Evolutionary conservation across 2,329 filamentous ascomycete genomes (phyloP), one percentile per base, ranked within the genome.

Genomic region (Claviceps pusilla): DNA sequence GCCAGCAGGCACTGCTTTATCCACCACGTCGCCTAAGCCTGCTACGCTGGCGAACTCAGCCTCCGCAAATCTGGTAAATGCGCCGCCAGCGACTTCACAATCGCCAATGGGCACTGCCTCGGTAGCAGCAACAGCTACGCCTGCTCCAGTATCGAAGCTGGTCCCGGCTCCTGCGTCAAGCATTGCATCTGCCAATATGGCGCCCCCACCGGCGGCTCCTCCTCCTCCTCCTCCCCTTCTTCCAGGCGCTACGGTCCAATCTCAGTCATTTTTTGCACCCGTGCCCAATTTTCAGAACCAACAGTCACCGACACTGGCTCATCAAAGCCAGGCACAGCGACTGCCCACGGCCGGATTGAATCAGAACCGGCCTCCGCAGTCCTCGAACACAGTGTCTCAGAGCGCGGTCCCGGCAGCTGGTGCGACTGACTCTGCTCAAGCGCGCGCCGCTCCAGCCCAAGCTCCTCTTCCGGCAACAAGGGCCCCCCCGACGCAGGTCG

Each of bases 391-490:
- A 24, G 56, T 41, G 41, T 37, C 56, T n/a, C 54, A 53, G 10
- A 41, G 54, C 29, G 52, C 57, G 37, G 46, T 39, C 11, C 52
- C 24, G 28, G 29, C 52, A 43, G 47, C 37, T 12, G 29, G 9
- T 37, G 50, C 58, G 19, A 54, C 47, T 33, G 50, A 49, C 41
- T 19, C 49, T 9, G 10, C 52, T 16, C 47, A 56, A 16, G 43
- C 54, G 35, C 53, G 47, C 19, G 42, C 55, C 24, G 46, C 58
- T 41, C 35, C 55, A 10, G 53, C 53, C 16, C 54, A 51, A 39
- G 50, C 56, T 16, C 58, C 59, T 31, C 48, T 60, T 11, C 46
- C 62, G 50, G 43, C n/a, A 45, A 28, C 59, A 14, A 57, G 49
- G 28, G 55, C 59, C 16, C 53, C 59, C 12, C 49, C 56, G 24